Percentiles rank a stretch among this genome's conserved stretches.
Evolutionary conservation across 441 rosid species (phyloP).

Genomic region (Biscutella laevigata): DNA sequence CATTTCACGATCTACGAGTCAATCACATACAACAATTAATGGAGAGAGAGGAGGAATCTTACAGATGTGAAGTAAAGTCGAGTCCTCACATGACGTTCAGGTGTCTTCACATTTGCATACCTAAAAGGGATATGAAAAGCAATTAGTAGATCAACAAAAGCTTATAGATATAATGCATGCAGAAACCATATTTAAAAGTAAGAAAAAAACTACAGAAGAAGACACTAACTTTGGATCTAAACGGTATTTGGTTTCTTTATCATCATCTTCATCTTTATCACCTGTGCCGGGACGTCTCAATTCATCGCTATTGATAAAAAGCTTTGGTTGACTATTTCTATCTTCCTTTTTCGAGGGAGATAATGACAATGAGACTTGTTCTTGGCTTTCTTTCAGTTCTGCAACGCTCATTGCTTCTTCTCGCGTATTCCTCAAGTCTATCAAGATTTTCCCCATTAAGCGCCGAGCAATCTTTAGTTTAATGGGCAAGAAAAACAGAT

Average conservation of each 20-base stretch:
- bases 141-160: slow-evolving; percentile 1
- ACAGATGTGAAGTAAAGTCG: slow-evolving; percentile 99
- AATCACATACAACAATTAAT: neutral
- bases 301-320: slow-evolving; percentile 50
- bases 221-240: slow-evolving; percentile 99
- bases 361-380: slow-evolving; percentile 36
- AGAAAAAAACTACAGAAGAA: neutral
- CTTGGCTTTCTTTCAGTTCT: slow-evolving; percentile 75
- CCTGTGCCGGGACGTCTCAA: slow-evolving; percentile 58
- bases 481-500: neutral
- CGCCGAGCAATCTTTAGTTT: slow-evolving; percentile 81
- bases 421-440: slow-evolving; percentile 88
- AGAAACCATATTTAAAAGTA: neutral
- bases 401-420: slow-evolving; percentile 95
- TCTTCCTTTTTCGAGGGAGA: slow-evolving; percentile 41
- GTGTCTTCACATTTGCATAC: slow-evolving; percentile 96
- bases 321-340: slow-evolving; percentile 44
- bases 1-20: slow-evolving; percentile 4
- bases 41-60: slow-evolving; percentile 30
- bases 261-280: slow-evolving; percentile 95
- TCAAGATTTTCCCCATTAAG: slow-evolving; percentile 89
- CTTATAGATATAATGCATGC: no score
- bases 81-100: slow-evolving; percentile 98
- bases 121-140: slow-evolving; percentile 26
- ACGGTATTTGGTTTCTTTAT: slow-evolving; percentile 92